These are phyloP conservation scores for Poa annua DNA, from an alignment of 176 grass and related monocot genomes.

Conservation along the genomic window DNA sequence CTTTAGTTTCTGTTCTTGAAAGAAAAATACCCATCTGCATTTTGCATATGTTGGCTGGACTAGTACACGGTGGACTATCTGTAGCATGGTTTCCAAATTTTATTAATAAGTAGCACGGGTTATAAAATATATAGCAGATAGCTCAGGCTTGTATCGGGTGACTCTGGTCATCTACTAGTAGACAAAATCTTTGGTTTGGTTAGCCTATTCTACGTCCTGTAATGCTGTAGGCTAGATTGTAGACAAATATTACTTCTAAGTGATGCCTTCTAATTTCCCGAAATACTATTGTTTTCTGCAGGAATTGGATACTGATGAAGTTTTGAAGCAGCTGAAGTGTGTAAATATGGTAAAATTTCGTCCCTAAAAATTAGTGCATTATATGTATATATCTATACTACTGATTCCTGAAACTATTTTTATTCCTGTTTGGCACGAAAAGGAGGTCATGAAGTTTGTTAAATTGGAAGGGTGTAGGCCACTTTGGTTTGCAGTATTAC, in stretches of 20 bases:
- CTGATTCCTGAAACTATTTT: constrained; percentile 10
- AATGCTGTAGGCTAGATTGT: constrained; percentile 6
- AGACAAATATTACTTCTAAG: constrained; percentile 1
- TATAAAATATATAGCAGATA: not conserved
- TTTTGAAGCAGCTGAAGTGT: constrained; percentile 78
- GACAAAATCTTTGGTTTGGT: constrained; percentile 28
- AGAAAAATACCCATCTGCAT: not conserved
- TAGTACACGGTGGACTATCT: not conserved
- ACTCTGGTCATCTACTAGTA: constrained; percentile 17
- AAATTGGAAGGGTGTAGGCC: not conserved
- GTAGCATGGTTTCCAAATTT: constrained; percentile 20
- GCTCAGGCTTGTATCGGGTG: not conserved
- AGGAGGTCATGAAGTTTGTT: constrained; percentile 6
- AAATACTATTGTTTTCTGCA: constrained; percentile 47
- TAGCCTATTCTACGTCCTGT: not conserved
- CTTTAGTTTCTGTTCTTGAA: not conserved
- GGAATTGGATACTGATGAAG: constrained; percentile 82
- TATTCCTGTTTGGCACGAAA: constrained; percentile 10
- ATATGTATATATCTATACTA: not conserved
- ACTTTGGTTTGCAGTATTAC: constrained; percentile 6
- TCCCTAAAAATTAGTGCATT: constrained; percentile 38
- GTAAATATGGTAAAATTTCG: constrained; percentile 64
- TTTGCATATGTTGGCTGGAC: constrained; percentile 23
- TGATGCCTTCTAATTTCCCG: constrained; percentile 21
- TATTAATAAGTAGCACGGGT: constrained; percentile 16